phyloP scores from a whole-genome alignment of 2,329 filamentous ascomycete genomes.

The Colletotrichum viniferum region DNA sequence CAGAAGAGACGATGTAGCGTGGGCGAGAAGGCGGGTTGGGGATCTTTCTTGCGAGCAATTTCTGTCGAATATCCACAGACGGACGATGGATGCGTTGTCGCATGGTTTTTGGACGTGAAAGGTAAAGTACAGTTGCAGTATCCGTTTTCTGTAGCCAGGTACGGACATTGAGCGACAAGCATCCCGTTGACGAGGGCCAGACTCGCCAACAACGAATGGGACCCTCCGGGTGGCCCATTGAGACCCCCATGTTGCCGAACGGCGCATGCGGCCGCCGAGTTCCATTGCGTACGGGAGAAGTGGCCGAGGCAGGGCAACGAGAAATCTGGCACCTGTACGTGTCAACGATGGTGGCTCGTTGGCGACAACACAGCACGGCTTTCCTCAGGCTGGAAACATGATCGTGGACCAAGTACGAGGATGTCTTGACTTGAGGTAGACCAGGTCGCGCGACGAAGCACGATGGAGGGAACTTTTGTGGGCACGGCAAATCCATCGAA shows the following conservation, averaged over 20 bases:
- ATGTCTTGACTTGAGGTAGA: not conserved
- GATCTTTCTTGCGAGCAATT: not conserved
- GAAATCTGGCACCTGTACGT: not conserved
- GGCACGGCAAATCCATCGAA: not conserved
- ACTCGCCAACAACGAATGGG: not conserved
- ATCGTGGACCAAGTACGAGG: not conserved
- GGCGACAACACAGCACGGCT: not conserved
- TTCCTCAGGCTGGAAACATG: not conserved
- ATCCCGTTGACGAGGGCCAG: not conserved
- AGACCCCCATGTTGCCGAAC: conserved; percentile 1
- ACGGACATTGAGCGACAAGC: conserved; percentile 5
- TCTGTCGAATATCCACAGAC: not conserved
- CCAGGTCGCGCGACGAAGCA: not conserved
- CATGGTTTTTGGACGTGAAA: not conserved
- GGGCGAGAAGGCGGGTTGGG: not conserved
- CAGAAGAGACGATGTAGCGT: not conserved
- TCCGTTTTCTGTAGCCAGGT: not conserved
- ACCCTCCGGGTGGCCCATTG: not conserved
- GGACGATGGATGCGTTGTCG: not conserved
- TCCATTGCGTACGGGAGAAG: conserved; percentile 4
- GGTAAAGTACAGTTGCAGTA: conserved; percentile 1
- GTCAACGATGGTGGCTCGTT: not conserved
- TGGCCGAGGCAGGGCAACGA: conserved; percentile 1
- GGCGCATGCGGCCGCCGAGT: conserved; percentile 10
- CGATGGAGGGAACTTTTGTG: not conserved